Percentiles rank a stretch among this genome's conserved stretches.
These are phyloP conservation scores for Galeopsis tetrahit DNA, from an alignment of 257 asterid species.

Conservation along the genomic window DNA sequence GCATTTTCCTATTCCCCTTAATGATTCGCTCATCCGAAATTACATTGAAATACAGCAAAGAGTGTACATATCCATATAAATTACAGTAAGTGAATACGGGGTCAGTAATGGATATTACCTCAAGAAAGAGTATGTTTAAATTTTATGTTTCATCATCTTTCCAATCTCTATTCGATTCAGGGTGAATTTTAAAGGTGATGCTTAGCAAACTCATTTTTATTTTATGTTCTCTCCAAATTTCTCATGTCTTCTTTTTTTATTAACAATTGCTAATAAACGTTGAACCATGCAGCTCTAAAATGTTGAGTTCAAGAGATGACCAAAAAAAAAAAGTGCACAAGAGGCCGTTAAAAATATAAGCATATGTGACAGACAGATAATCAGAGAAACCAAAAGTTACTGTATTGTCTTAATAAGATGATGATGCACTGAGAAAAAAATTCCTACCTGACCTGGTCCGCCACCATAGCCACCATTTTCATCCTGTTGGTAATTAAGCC, in stretches of 20 bases:
- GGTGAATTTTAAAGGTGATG: not conserved
- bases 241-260: not conserved
- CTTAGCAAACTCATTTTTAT: not conserved
- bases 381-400: slow-evolving; percentile 1
- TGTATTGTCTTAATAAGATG: not conserved
- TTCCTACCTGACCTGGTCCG: slow-evolving; percentile 96
- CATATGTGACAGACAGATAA: not conserved
- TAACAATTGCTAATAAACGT: not conserved
- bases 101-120: too few species aligned
- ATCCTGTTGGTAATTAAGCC: slow-evolving; percentile 56
- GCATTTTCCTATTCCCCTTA: not conserved
- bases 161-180: not conserved
- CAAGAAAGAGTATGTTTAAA: not conserved
- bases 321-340: not conserved
- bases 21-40: slow-evolving; percentile 10
- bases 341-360: not conserved
- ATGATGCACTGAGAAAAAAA: slow-evolving; percentile 8
- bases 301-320: not conserved
- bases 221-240: slow-evolving; percentile 2
- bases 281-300: not conserved
- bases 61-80: not conserved
- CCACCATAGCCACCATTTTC: slow-evolving; percentile 96
- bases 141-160: not conserved
- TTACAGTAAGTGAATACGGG: too few species aligned
- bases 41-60: not conserved